These are phyloP conservation scores for Talaromyces verruculosus DNA, from an alignment of 2,329 filamentous ascomycete species.

Conservation along the genomic window DNA sequence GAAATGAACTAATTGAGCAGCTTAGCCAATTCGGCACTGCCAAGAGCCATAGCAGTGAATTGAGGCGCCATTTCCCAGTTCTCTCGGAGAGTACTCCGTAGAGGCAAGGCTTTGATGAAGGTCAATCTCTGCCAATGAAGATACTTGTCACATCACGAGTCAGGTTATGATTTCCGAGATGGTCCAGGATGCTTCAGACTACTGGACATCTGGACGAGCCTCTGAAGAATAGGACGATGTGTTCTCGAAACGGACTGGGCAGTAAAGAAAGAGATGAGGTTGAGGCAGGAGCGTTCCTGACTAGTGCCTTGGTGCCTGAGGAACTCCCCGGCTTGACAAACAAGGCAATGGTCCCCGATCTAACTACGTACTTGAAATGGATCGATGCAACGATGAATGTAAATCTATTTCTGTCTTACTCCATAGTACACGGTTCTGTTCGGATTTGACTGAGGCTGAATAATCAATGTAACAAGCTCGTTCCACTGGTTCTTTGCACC, in stretches of 20 bases:
- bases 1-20: constrained; percentile 9
- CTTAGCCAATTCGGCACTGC: not conserved
- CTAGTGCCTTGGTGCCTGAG: not conserved
- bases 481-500: not conserved
- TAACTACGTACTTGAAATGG: not conserved
- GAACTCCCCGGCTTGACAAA: not conserved
- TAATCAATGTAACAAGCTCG: not conserved
- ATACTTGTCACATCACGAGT: constrained; percentile 13
- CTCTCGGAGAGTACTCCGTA: not conserved
- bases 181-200: not conserved
- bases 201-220: not conserved
- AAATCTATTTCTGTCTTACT: not conserved
- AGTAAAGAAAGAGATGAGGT: not conserved
- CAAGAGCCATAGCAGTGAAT: constrained; percentile 2
- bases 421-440: not conserved
- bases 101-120: not conserved
- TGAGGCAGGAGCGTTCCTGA: not conserved
- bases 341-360: not conserved
- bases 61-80: not conserved
- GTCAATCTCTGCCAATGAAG: constrained; percentile 2
- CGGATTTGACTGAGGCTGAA: not conserved
- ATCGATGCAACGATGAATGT: not conserved
- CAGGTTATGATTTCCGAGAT: not conserved
- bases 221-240: not conserved
- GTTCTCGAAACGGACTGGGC: not conserved